Evolutionary conservation across 139 green algal species (phyloP).

Genomic region (Edaphochlamys debaryana): DNA sequence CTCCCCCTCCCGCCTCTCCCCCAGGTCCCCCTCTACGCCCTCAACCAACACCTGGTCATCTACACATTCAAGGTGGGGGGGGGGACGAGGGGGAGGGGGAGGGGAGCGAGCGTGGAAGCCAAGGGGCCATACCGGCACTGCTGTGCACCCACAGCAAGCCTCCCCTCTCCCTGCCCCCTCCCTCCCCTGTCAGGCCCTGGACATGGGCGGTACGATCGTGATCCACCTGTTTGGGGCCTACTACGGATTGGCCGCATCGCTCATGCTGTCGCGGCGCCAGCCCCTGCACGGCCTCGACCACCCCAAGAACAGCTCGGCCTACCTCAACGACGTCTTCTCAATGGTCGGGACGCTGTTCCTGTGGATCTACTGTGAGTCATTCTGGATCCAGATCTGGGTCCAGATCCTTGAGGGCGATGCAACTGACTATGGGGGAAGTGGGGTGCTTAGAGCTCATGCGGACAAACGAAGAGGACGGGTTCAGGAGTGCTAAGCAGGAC

Average conservation of each 20-base stretch:
- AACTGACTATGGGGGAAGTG: too few relatives aligned
- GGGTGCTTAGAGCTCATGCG: too few relatives aligned
- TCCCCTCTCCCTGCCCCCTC: too few relatives aligned
- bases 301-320: slow-evolving; percentile 45
- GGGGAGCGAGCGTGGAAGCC: too few relatives aligned
- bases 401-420: too few relatives aligned
- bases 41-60: slow-evolving; percentile 57
- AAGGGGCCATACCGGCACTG: too few relatives aligned
- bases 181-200: too few relatives aligned
- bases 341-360: slow-evolving; percentile 66
- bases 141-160: too few relatives aligned
- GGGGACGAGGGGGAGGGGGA: too few relatives aligned
- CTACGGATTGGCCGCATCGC: slow-evolving; percentile 46
- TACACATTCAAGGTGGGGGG: slow-evolving; percentile 53
- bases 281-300: slow-evolving; percentile 22
- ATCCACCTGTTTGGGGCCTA: slow-evolving; percentile 55
- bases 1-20: neutral
- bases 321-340: slow-evolving; percentile 50
- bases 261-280: slow-evolving; percentile 8
- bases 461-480: too few relatives aligned
- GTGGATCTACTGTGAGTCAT: slow-evolving; percentile 49
- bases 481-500: too few relatives aligned
- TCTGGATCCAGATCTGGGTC: too few relatives aligned
- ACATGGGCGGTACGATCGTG: slow-evolving; percentile 62
- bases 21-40: slow-evolving; percentile 67